Percentiles rank a stretch among this genome's conserved stretches.
phyloP scores from a whole-genome alignment of 192 early-diverging fungal species.

The Coemansia sp. region DNA sequence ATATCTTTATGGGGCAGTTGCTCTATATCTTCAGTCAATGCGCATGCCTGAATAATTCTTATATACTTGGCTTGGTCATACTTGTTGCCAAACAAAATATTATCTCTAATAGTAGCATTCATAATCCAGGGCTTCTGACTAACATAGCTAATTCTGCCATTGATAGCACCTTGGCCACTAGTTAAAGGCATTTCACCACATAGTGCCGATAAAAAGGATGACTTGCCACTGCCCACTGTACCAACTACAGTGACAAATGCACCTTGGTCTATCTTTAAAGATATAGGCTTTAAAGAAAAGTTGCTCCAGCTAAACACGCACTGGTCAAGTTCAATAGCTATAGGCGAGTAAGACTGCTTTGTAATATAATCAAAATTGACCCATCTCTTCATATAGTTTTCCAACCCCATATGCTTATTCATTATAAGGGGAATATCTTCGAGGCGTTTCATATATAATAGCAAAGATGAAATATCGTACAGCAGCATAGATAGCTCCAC shows the following conservation, averaged over 20 bases:
- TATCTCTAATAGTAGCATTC: constrained; percentile 42
- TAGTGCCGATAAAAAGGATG: constrained; percentile 55
- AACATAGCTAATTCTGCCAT: constrained; percentile 54
- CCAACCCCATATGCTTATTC: not conserved
- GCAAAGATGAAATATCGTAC: not conserved
- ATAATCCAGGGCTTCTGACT: constrained; percentile 45
- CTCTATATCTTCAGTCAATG: too few relatives aligned
- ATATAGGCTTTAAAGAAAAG: constrained; percentile 10
- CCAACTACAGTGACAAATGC: constrained; percentile 52
- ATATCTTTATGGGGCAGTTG: not conserved
- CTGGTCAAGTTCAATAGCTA: constrained; percentile 4
- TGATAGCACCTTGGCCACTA: constrained; percentile 61
- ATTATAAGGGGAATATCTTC: not conserved
- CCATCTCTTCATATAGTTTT: not conserved
- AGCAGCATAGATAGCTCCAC: not conserved
- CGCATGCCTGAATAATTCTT: too few relatives aligned
- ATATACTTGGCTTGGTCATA: constrained; percentile 7
- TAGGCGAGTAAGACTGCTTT: too few relatives aligned
- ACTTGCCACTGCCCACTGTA: constrained; percentile 59
- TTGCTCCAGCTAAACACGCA: constrained; percentile 25
- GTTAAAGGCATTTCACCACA: constrained; percentile 75
- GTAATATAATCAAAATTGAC: too few relatives aligned
- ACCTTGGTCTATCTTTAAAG: constrained; percentile 11
- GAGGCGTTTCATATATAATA: not conserved
- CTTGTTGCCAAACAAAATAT: constrained; percentile 29